These are phyloP conservation scores for Pseudogymnoascus sp. DNA, from an alignment of 2,329 filamentous ascomycete species.

Conservation along the genomic window DNA sequence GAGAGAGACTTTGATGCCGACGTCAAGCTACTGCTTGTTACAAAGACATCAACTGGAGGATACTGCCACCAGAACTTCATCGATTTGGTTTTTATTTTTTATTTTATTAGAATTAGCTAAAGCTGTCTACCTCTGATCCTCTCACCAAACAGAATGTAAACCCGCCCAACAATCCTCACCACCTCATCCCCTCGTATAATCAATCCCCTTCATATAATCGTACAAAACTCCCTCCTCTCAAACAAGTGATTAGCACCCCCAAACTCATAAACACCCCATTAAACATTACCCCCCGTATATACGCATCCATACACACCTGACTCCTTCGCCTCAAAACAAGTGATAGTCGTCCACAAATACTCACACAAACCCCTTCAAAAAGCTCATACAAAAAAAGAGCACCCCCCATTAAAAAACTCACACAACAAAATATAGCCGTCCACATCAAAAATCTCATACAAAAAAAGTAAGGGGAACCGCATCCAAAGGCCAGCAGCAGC, in stretches of 20 bases:
- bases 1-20: no score
- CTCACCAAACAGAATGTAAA: background rate
- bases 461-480: background rate
- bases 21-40: background rate
- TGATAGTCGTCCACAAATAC: background rate
- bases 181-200: background rate
- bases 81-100: background rate
- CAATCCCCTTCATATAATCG: background rate
- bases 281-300: background rate
- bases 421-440: background rate
- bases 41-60: background rate
- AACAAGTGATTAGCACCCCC: background rate
- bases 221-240: background rate
- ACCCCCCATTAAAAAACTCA: background rate
- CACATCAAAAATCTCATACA: constrained; percentile 1
- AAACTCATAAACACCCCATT: background rate
- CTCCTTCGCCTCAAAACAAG: background rate
- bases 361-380: background rate
- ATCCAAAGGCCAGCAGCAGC: background rate
- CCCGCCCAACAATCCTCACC: background rate
- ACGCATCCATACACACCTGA: background rate
- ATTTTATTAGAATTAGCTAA: constrained; percentile 5
- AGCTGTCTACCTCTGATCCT: constrained; percentile 1
- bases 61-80: background rate
- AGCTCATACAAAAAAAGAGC: background rate